Evolutionary conservation across 208 protist genomes (phyloP).

Genomic region (Tritrichomonas foetus): DNA sequence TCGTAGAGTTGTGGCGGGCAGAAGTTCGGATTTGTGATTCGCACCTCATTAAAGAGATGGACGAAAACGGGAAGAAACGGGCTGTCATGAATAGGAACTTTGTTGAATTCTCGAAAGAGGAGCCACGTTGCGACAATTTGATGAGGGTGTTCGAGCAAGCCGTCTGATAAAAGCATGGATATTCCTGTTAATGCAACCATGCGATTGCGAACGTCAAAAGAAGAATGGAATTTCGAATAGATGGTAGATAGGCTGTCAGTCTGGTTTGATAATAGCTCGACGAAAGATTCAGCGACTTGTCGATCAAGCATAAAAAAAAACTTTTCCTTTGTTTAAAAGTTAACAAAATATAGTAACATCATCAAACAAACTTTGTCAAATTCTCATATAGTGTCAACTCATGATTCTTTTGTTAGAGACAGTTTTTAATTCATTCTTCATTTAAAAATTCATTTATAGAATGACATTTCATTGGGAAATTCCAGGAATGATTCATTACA

Average conservation of each 20-base stretch:
- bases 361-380: too few relatives aligned
- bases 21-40: neutral
- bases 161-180: neutral
- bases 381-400: too few relatives aligned
- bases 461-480: too few relatives aligned
- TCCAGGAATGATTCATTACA: too few relatives aligned
- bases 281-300: neutral
- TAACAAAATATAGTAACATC: too few relatives aligned
- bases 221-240: neutral
- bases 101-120: neutral
- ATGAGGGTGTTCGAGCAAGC: neutral
- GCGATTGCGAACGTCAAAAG: neutral
- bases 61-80: neutral
- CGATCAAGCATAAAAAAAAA: neutral
- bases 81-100: neutral
- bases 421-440: too few relatives aligned
- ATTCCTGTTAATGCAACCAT: neutral
- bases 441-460: too few relatives aligned
- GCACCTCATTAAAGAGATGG: neutral
- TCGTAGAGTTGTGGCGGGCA: neutral
- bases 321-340: too few relatives aligned
- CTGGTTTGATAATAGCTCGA: neutral
- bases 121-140: neutral
- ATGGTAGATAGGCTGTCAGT: neutral
- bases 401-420: too few relatives aligned